Base-by-base conservation (phyloP, 192 early-diverging fungal genomes). In the Mortierella hygrophila region DNA sequence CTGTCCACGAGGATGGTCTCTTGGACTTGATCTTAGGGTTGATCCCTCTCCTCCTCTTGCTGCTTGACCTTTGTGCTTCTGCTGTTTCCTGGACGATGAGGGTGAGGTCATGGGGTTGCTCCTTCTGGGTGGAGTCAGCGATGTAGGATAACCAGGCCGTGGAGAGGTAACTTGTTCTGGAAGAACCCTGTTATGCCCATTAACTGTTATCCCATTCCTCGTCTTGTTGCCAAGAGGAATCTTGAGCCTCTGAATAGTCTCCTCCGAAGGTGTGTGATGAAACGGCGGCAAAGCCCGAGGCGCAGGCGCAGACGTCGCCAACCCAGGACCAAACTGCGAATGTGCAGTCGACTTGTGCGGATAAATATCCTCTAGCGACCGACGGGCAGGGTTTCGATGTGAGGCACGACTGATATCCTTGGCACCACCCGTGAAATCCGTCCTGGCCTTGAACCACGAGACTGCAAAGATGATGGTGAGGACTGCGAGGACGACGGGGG, bases 371-470 rank as follows among this genome's bases (percentile, higher is more conserved):
- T 75, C 41, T 2, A 71, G 32, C 2, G 73, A 18, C 1, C 63
- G 70, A 2, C 63, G 70, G 0, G 72, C 26, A 8, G 71, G 63
- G n/a, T 70, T 79, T 0, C 78, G 77, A 72, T 85, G 83, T 0
- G 78, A 79, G 9, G 83, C 83, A 20, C 83, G 83, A 54, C 78
- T 85, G 35, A 60, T 70, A 40, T 80, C 83, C 44, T 85, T 85
- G 9, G 83, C 83, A 18, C 78, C 73, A 7, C 83, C 83, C 16
- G 77, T 85, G 40, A 85, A 85, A 32, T 85, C 83, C 0, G 77
- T 79, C 47, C 77, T 63, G 21, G 83, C 83, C 26, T 85, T 85
- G 65, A 65, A 76, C 83, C 83, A 85, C 0, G 73, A 85, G 35
- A 85, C 44, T 6, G 49, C 52, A 52, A 79, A 75, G 40, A 85